phyloP scores from a whole-genome alignment of 164 flowering plant species.

The Warburgia ugandensis region DNA sequence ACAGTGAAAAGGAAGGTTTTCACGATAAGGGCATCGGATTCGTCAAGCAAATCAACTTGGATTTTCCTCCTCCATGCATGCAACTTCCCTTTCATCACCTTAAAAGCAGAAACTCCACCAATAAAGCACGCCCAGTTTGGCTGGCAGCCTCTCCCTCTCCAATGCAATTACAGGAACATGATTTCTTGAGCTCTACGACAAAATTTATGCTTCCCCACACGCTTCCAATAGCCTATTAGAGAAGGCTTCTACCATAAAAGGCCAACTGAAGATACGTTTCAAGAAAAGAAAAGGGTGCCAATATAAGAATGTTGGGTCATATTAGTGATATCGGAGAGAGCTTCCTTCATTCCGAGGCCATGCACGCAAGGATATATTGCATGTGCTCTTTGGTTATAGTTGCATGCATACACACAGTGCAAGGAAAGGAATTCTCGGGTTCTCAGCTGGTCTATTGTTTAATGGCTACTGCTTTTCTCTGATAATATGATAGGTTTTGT shows the following conservation, averaged over 20 bases:
- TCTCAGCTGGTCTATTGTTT: neutral
- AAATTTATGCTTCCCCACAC: neutral
- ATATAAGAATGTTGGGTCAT: neutral
- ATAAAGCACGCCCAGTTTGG: neutral
- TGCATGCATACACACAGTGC: neutral
- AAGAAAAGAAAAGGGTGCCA: neutral
- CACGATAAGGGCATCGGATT: slow-evolving; percentile 1
- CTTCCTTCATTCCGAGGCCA: slow-evolving; percentile 6
- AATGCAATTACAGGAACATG: slow-evolving; percentile 7
- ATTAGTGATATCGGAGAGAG: neutral
- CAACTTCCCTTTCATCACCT: neutral
- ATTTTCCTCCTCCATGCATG: neutral
- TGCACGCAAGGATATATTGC: slow-evolving; percentile 7
- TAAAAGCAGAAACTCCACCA: neutral
- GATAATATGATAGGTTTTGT: no score
- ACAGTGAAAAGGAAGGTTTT: neutral
- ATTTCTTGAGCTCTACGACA: slow-evolving; percentile 6
- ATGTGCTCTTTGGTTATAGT: neutral
- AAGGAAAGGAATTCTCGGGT: neutral
- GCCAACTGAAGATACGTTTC: neutral
- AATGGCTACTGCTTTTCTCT: neutral
- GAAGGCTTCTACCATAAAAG: neutral
- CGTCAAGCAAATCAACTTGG: neutral
- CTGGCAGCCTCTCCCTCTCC: neutral
- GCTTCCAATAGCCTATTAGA: neutral